Percentiles rank a stretch among this genome's conserved stretches.
phyloP scores from a whole-genome alignment of 805 yeast genomes.

The Kuraishia capsulata region DNA sequence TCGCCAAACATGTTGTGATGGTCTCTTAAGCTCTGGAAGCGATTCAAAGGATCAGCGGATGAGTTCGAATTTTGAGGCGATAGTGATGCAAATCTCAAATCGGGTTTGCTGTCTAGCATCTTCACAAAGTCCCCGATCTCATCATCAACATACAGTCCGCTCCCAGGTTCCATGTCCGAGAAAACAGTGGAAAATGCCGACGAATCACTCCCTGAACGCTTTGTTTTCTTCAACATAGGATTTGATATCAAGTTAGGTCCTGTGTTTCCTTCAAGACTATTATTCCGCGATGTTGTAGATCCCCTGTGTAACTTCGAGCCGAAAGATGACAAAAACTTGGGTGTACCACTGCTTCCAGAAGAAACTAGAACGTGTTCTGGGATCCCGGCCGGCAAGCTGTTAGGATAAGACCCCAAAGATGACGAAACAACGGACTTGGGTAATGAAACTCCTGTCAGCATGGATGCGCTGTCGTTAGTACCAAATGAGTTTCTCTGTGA shows the following conservation, averaged over 20 bases:
- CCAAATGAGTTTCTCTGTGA: conserved; percentile 14
- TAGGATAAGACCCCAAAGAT: not conserved
- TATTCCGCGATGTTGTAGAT: conserved; percentile 7
- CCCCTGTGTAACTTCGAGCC: conserved; percentile 38
- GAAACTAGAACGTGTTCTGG: conserved; percentile 3
- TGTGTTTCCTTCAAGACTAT: conserved; percentile 18
- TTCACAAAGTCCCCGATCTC: conserved; percentile 21
- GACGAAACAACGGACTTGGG: conserved; percentile 8
- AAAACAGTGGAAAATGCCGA: conserved; percentile 13
- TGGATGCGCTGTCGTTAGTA: conserved; percentile 2
- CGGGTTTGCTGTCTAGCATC: conserved; percentile 26
- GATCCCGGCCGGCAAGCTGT: not conserved
- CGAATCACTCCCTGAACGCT: conserved; percentile 7
- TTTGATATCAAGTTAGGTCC: not conserved
- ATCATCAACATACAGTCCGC: conserved; percentile 12
- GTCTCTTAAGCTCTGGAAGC: conserved; percentile 8
- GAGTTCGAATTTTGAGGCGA: conserved; percentile 7
- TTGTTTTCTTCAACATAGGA: not conserved
- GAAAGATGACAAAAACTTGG: conserved; percentile 64
- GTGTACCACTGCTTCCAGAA: conserved; percentile 29
- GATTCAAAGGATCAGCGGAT: conserved; percentile 6
- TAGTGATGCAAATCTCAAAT: conserved; percentile 19
- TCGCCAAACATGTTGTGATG: conserved; percentile 10
- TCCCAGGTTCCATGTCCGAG: conserved; percentile 16
- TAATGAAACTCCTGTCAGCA: conserved; percentile 7